Evolutionary conservation across 208 protist species (phyloP).

Genomic region (Sergeia podlipaevii): DNA sequence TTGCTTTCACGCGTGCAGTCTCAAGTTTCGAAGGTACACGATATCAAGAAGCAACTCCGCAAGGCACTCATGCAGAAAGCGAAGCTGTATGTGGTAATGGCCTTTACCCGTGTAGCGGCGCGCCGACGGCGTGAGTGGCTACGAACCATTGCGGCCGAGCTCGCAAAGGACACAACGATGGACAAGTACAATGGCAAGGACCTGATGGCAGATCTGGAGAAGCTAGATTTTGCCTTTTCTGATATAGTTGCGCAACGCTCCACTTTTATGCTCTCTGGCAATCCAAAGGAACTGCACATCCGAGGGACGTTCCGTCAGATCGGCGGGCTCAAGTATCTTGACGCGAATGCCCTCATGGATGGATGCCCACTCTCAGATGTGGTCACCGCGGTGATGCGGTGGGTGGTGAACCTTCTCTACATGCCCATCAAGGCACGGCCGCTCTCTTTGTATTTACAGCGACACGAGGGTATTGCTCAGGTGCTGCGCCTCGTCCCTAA

Average conservation of each 20-base stretch:
- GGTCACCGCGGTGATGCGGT: slow-evolving; percentile 33
- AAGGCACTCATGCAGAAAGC: slow-evolving; percentile 19
- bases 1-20: no score
- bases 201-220: background rate
- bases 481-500: slow-evolving; percentile 22
- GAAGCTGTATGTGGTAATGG: slow-evolving; percentile 34
- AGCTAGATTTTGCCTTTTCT: no score
- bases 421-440: slow-evolving; percentile 54
- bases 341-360: slow-evolving; percentile 35
- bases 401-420: slow-evolving; percentile 38
- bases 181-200: slow-evolving; percentile 5
- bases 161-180: background rate
- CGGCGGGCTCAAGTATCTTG: slow-evolving; percentile 54
- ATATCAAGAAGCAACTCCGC: slow-evolving; percentile 28
- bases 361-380: slow-evolving; percentile 38
- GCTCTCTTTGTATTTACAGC: slow-evolving; percentile 53
- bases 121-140: slow-evolving; percentile 20
- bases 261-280: no score
- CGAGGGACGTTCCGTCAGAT: slow-evolving; percentile 57
- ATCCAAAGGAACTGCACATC: slow-evolving; percentile 9
- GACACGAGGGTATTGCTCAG: slow-evolving; percentile 47
- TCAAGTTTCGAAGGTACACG: slow-evolving; percentile 15
- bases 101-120: slow-evolving; percentile 27
- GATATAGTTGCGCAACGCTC: no score
- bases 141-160: slow-evolving; percentile 10